Base-by-base conservation (phyloP, 345 rosid genomes). In the Salix brachista region DNA sequence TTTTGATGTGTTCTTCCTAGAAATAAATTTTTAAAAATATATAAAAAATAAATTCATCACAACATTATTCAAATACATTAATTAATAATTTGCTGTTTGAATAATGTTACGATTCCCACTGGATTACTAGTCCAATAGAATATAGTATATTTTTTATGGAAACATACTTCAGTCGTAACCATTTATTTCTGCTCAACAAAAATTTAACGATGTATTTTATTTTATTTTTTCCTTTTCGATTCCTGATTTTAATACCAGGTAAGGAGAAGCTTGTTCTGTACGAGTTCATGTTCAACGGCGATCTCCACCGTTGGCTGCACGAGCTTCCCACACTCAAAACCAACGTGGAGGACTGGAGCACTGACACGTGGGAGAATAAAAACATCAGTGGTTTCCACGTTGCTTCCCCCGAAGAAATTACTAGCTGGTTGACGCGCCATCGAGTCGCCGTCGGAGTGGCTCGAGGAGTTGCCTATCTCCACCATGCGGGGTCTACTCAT, bases 281-380 rank as follows among this genome's bases (percentile, higher is more conserved):
- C 78, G 99, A 95, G 64, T 95, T 90, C 74, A 89, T 95, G 98
- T 80, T 92, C 17, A 91, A 87, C 71, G 99, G 99, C 25, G 97
- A 95, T 78, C 87, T 95, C 58, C 89, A 89, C 86, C 88, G 89
- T 25, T 95, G 97, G 97, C 91, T 95, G 28, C 93, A 95, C 85
- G 99, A 95, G 86, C 97, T 95, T 14, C 99, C 98, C 1, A 75
- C 92, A 1, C 94, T 97, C 42, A 83, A 84, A 64, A 81, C 93
- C 56, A 87, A 93, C 89, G 94, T 91, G 71, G 99, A 95, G 80
- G 97, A 95, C 75, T 95, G 99, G 99, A 91, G 92, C 77, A 79
- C 85, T 1, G 99, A 95, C 92, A 91, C 98, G 69, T 95, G 99
- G 99, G 97, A 93, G 79, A 84, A 80, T 2, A 90, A 80, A 21